Conservation (phyloP, 2,329 filamentous ascomycete genomes). For the Boeremia exigua region DNA sequence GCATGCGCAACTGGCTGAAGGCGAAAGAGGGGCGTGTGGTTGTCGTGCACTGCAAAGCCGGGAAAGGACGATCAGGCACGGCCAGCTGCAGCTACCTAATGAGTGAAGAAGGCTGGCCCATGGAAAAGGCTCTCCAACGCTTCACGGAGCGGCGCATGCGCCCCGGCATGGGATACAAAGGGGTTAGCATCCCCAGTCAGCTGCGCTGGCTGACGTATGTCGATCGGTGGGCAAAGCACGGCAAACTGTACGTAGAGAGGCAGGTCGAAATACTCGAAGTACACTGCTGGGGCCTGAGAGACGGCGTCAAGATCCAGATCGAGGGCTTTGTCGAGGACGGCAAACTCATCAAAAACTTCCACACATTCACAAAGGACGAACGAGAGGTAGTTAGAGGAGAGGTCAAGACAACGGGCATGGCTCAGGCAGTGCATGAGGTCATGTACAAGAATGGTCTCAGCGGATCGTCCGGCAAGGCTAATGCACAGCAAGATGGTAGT, state of each 20-base stretch:
- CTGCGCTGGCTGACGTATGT: slow-evolving; percentile 87
- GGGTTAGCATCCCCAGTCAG: slow-evolving; percentile 93
- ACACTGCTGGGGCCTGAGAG: slow-evolving; percentile 85
- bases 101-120: slow-evolving; percentile 76
- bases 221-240: slow-evolving; percentile 78
- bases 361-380: slow-evolving; percentile 78
- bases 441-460: slow-evolving; percentile 49
- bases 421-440: slow-evolving; percentile 54
- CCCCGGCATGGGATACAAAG: slow-evolving; percentile 77
- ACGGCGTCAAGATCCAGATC: slow-evolving; percentile 85
- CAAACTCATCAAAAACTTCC: slow-evolving; percentile 81
- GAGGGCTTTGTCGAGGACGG: slow-evolving; percentile 90
- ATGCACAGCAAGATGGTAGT: slow-evolving; percentile 12
- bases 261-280: slow-evolving; percentile 86
- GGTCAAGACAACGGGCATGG: slow-evolving; percentile 51
- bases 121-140: slow-evolving; percentile 66
- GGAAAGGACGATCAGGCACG: slow-evolving; percentile 91
- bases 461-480: slow-evolving; percentile 31
- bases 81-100: slow-evolving; percentile 89
- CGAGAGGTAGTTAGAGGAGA: slow-evolving; percentile 69
- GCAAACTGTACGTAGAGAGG: slow-evolving; percentile 81
- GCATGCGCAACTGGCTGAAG: slow-evolving; percentile 86
- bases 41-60: slow-evolving; percentile 96
- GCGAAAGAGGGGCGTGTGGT: slow-evolving; percentile 67
- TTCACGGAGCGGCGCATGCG: slow-evolving; percentile 89